These are phyloP conservation scores for Starmerella potacharoeniae DNA, from an alignment of 805 yeast species.

Conservation along the genomic window DNA sequence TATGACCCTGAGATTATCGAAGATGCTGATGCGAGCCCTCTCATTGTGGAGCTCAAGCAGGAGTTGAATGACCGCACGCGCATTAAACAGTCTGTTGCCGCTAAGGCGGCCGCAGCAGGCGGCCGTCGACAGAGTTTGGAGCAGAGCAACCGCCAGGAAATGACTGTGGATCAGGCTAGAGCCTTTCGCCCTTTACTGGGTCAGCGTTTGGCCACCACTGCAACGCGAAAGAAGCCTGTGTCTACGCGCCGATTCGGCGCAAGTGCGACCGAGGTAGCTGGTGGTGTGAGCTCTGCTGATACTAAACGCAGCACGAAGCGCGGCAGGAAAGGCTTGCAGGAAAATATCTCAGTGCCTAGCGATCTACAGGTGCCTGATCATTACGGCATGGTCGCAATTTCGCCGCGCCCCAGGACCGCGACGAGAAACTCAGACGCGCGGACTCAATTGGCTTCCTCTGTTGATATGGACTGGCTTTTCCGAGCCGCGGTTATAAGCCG, in stretches of 20 bases:
- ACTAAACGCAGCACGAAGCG: not conserved
- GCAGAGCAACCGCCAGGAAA: not conserved
- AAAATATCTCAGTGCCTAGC: not conserved
- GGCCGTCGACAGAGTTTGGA: constrained; percentile 1
- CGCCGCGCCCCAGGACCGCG: not conserved
- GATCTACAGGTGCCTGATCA: not conserved
- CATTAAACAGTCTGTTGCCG: not conserved
- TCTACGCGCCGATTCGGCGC: constrained; percentile 13
- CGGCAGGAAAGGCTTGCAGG: not conserved
- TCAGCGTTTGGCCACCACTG: not conserved
- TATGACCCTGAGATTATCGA: constrained; percentile 20
- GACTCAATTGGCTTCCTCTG: not conserved
- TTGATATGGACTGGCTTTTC: constrained; percentile 42
- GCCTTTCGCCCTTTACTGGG: constrained; percentile 5
- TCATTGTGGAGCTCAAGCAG: constrained; percentile 17
- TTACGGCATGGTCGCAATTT: not conserved
- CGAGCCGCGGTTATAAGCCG: constrained; percentile 25
- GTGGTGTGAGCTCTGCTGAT: not conserved
- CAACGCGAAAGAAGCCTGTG: not conserved
- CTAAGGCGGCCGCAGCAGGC: constrained; percentile 14
- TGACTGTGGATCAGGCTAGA: constrained; percentile 11
- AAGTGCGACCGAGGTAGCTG: constrained; percentile 17
- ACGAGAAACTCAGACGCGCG: not conserved
- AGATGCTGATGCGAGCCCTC: constrained; percentile 21
- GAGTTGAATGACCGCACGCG: constrained; percentile 14